Evolutionary conservation across 2,329 filamentous ascomycete genomes (phyloP), one percentile per base, ranked within the genome.

Genomic region (Colletotrichum sp.): DNA sequence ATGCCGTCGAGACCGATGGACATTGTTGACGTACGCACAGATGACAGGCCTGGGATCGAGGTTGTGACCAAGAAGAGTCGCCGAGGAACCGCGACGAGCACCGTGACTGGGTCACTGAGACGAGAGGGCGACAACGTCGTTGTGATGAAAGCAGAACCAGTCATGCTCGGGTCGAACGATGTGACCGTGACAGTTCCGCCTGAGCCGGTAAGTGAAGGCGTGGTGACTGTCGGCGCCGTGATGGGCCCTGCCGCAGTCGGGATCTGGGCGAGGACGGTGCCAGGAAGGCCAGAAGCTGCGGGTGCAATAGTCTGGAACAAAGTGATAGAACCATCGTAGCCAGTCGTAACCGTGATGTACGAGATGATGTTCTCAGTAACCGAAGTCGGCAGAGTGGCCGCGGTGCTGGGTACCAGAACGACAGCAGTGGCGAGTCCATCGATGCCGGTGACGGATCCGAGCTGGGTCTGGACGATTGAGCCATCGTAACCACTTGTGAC

Each of bases 281-380:
- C 72, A 10, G 72, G 72, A 8, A 75, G 63, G 9, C 72, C 72
- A 55, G 72, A 75, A 12, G 72, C 72, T 13, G 72, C 62, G 7
- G 72, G 72, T 10, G 63, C 69, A 4, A 75, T 13, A 5, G 72
- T 75, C 15, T 68, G 69, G 15, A 49, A 44, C n/a, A 72, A 24
- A 4, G 72, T 68, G 10, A 36, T 30, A 2, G 62, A 59, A 5
- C 72, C 72, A n/a, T 5, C n/a, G n/a, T 75, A 75, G 13, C 30
- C 55, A 8, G 72, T 75, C 7, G 72, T 72, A 24, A 75, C 55
- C 3, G 72, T 75, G 32, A 75, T 68, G 39, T 75, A 75, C 18
- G 72, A 75, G 16, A 72, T 44, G 15, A 72, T 55, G 52, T 59
- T 49, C 69, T 72, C 59, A 4, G 69, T 72, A 21, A 68, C 55